These are phyloP conservation scores for Sphagnum fallax DNA, from an alignment of 228 moss, liverwort and hornwort genomes.

Conservation along the genomic window DNA sequence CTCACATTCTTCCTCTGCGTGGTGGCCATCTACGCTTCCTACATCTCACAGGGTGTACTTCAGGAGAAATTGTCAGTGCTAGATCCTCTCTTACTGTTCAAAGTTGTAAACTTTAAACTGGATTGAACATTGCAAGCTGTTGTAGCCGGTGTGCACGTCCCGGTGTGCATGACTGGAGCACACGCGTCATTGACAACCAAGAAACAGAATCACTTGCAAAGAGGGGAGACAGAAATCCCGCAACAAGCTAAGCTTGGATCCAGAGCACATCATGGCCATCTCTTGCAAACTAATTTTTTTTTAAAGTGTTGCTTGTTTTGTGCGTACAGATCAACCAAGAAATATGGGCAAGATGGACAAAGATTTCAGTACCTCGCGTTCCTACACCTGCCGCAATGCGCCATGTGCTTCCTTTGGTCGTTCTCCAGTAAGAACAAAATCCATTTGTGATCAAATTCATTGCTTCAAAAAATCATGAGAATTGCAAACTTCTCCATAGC, in stretches of 20 bases:
- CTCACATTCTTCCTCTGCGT: slow-evolving; percentile 32
- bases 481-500: too few species aligned
- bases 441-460: not conserved
- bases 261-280: too few species aligned
- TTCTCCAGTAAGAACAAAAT: slow-evolving; percentile 47
- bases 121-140: not conserved
- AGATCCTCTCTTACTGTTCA: not conserved
- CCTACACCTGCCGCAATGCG: slow-evolving; percentile 63
- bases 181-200: not conserved
- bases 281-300: too few species aligned
- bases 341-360: slow-evolving; percentile 54
- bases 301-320: not conserved
- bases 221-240: not conserved
- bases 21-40: slow-evolving; percentile 41
- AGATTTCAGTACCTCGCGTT: slow-evolving; percentile 84
- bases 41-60: slow-evolving; percentile 37
- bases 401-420: slow-evolving; percentile 78
- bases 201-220: not conserved
- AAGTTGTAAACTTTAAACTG: not conserved
- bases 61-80: slow-evolving; percentile 44
- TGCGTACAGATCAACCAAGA: slow-evolving; percentile 65
- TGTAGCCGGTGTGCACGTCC: not conserved
- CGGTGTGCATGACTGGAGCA: not conserved
- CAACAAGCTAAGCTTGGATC: not conserved
- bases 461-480: not conserved